A percentile compares a stretch with the other conserved stretches of the same genome.
Evolutionary conservation across 169 alveolate species (phyloP).

Genomic region (Plasmodium gaboni): DNA sequence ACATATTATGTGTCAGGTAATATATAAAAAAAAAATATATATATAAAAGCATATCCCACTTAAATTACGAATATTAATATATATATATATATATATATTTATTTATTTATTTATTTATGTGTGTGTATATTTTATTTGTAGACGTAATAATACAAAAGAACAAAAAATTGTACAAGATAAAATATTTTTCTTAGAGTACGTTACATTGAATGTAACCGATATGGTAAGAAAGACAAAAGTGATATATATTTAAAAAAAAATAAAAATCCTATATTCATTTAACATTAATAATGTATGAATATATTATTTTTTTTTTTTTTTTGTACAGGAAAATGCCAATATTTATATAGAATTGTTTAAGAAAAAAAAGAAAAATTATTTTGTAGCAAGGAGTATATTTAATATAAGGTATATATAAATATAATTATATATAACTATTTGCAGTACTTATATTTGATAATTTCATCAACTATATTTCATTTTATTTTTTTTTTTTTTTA

Average conservation of each 20-base stretch:
- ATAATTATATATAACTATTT: background rate
- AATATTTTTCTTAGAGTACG: constrained; percentile 61
- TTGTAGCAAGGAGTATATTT: constrained; percentile 60
- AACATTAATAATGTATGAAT: background rate
- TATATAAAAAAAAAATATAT: background rate
- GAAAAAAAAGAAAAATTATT: constrained; percentile 59
- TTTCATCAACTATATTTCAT: background rate
- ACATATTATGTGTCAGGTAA: constrained; percentile 62
- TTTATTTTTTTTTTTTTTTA: constrained; percentile 1
- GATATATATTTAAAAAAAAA: constrained; percentile 4
- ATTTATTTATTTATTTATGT: background rate
- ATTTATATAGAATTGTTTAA: constrained; percentile 60
- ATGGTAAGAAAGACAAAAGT: background rate
- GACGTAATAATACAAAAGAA: constrained; percentile 49
- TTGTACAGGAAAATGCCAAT: constrained; percentile 36
- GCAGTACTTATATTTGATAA: background rate
- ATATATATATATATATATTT: constrained; percentile 7
- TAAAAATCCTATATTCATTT: background rate
- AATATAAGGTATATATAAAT: constrained; percentile 27
- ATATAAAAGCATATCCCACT: background rate
- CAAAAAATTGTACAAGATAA: constrained; percentile 51
- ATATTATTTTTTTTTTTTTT: constrained; percentile 1
- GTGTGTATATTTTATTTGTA: background rate
- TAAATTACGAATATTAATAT: background rate
- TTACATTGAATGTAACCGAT: constrained; percentile 17